Base-by-base conservation (phyloP, 257 asterid species). In the Mentha longifolia region DNA sequence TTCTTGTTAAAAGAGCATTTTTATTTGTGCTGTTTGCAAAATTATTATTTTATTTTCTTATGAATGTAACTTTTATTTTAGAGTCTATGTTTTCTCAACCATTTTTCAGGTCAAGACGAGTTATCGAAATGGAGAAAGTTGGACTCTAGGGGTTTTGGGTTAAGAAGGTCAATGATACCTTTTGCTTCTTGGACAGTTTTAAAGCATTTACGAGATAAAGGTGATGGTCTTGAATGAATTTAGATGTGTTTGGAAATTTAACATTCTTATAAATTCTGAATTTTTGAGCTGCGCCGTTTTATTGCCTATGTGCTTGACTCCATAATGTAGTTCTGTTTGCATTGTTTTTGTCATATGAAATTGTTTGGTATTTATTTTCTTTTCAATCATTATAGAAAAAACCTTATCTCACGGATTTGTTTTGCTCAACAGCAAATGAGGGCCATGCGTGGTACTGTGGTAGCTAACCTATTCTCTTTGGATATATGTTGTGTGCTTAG, bases 41-140 rank as follows among this genome's bases (percentile, higher is more conserved):
- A 22, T 12, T 43, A 3, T 28, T 28, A 28, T 28, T 28, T 28
- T 28, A 28, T 28, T 28, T 28, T 28, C 31, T 28, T 28, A 28
- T 54, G 68, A 35, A 51, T 17, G 47, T 51, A 5, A 37, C 73
- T 35, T 65, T 76, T 47, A 43, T 68, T 43, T 73, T 61, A 46
- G 62, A 9, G 19, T 61, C 78, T 71, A 76, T 61, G 66, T 61
- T 55, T 76, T 64, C 6, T 19, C 58, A 30, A 49, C 51, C 64
- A 60, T 79, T 74, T 62, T 80, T 30, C 64, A 85, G 96, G 86
- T 67, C 65, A 47, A 77, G 74, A 59, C 61, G 86, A 82, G 69
- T 45, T 74, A 67, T 78, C 90, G 28, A 85, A 82, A 64, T 89
- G 97, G 91, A 80, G 84, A 74, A 89, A 80, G 88, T 51, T 89